These are phyloP conservation scores for Vachellia collinsii DNA, from an alignment of 306 rosid genomes.

Conservation along the genomic window DNA sequence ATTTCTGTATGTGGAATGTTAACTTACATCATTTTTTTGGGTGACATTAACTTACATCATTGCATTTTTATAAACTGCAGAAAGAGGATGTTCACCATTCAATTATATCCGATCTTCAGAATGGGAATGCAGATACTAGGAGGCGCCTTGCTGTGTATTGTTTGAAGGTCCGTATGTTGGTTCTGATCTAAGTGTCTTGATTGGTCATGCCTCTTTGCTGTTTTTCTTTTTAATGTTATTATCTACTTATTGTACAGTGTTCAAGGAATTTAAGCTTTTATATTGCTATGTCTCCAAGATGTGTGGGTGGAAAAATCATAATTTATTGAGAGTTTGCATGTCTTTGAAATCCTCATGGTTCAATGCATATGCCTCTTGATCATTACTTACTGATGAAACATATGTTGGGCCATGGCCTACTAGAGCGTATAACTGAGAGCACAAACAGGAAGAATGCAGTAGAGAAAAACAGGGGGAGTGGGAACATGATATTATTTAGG, in stretches of 20 bases:
- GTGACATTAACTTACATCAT: constrained; percentile 32
- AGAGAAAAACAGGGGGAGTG: not conserved
- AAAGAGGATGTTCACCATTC: constrained; percentile 99
- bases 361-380: not conserved
- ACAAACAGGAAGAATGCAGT: not conserved
- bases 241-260: not conserved
- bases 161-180: constrained; percentile 69
- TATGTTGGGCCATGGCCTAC: not conserved
- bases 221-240: constrained; percentile 23
- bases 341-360: constrained; percentile 21
- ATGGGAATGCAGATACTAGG: constrained; percentile 94
- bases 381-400: constrained; percentile 6
- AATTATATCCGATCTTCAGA: constrained; percentile 97
- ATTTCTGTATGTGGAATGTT: constrained; percentile 29
- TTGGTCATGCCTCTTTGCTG: constrained; percentile 34
- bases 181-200: constrained; percentile 23
- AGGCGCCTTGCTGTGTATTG: constrained; percentile 98
- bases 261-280: constrained; percentile 2
- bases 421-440: not conserved
- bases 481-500: constrained; percentile 15
- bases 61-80: constrained; percentile 50
- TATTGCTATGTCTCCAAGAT: constrained; percentile 19
- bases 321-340: not conserved
- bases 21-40: constrained; percentile 23
- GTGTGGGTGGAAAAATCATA: constrained; percentile 15